Percentiles rank a stretch among this genome's conserved stretches.
These are phyloP conservation scores for Pichia sp. DNA, from an alignment of 1,139 yeast species.

Conservation along the genomic window DNA sequence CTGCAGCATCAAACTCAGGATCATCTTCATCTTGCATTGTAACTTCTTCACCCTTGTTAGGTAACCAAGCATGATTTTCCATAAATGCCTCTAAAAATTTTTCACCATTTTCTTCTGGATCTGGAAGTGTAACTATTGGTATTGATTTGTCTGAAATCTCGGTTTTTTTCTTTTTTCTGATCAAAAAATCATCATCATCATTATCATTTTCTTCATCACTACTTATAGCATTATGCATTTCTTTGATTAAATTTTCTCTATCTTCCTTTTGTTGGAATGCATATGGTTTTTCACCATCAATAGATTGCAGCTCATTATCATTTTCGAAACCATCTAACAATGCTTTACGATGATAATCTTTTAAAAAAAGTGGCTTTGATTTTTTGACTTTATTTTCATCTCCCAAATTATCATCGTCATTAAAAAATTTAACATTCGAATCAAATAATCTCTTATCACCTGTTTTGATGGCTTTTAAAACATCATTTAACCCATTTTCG, in stretches of 20 bases:
- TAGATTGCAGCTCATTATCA: conserved; percentile 42
- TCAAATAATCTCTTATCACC: conserved; percentile 64
- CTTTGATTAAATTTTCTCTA: conserved; percentile 60
- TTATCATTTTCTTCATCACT: conserved; percentile 44
- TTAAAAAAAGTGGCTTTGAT: conserved; percentile 78
- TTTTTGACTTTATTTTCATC: conserved; percentile 44
- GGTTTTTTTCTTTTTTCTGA: conserved; percentile 42
- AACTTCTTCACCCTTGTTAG: conserved; percentile 39
- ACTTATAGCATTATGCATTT: conserved; percentile 62
- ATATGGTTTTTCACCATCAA: conserved; percentile 48
- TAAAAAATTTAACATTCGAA: conserved; percentile 62
- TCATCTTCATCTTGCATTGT: conserved; percentile 56
- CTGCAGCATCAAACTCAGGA: conserved; percentile 87
- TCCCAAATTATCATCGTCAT: conserved; percentile 33
- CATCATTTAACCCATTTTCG: conserved; percentile 70
- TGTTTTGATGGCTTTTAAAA: conserved; percentile 59
- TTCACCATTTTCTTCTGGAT: conserved; percentile 56
- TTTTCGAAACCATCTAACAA: conserved; percentile 59
- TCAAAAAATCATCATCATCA: conserved; percentile 50
- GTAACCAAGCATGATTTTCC: conserved; percentile 83
- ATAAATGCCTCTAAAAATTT: conserved; percentile 69
- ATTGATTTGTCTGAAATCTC: conserved; percentile 1
- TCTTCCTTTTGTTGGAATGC: conserved; percentile 73
- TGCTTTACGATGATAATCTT: conserved; percentile 87
- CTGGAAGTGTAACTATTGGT: conserved; percentile 43